Percentiles rank a stretch among this genome's conserved stretches.
Evolutionary conservation across 768 basidiomycete species (phyloP).

Genomic region (Rhodotorula diobovata): DNA sequence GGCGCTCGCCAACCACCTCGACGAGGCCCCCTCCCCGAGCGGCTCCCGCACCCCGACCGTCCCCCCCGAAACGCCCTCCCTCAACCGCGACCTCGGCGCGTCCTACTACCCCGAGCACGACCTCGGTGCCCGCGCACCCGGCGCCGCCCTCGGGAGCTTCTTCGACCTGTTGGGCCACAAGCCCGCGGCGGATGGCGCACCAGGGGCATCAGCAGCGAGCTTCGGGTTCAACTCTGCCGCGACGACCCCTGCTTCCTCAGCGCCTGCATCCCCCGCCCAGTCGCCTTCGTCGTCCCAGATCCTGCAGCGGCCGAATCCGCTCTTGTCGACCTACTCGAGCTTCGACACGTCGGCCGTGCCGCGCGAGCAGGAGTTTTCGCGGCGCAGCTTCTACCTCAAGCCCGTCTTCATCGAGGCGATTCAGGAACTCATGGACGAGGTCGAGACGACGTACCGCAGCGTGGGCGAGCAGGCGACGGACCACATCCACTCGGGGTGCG

Average conservation of each 20-base stretch:
- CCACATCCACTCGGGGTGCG: constrained; percentile 97
- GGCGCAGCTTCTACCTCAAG: constrained; percentile 55
- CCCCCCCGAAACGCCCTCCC: constrained; percentile 19
- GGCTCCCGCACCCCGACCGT: constrained; percentile 16
- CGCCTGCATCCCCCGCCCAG: background rate
- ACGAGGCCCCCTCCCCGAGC: constrained; percentile 15
- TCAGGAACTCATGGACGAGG: constrained; percentile 89
- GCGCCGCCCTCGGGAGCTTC: constrained; percentile 27
- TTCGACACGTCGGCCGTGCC: constrained; percentile 7
- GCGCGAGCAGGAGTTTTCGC: constrained; percentile 46
- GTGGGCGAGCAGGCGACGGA: constrained; percentile 90
- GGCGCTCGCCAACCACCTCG: constrained; percentile 52
- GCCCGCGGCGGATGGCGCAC: constrained; percentile 2
- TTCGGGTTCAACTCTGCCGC: background rate
- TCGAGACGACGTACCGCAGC: constrained; percentile 92
- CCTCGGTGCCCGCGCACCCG: constrained; percentile 13
- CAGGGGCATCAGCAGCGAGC: background rate
- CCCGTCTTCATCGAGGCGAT: constrained; percentile 96
- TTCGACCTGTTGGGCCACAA: constrained; percentile 39
- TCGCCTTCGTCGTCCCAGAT: constrained; percentile 22
- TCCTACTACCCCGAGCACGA: constrained; percentile 34
- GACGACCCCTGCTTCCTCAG: constrained; percentile 6
- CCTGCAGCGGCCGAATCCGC: constrained; percentile 21
- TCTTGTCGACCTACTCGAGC: background rate
- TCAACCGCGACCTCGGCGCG: constrained; percentile 15